Base-by-base conservation (phyloP, 306 rosid genomes). In the Gillenia trifoliata region DNA sequence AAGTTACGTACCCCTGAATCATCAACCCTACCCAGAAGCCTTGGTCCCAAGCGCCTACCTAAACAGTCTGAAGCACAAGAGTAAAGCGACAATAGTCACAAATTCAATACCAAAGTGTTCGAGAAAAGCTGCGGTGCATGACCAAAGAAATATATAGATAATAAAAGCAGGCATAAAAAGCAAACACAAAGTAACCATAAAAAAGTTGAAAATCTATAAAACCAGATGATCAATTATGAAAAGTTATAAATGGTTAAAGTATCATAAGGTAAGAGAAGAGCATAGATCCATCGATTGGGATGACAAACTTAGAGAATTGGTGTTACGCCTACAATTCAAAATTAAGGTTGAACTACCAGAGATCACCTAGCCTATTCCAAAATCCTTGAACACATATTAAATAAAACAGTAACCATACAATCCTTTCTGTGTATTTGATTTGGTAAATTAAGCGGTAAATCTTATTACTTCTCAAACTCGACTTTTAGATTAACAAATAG, bases 11-110 rank as follows among this genome's bases (percentile, higher is more conserved):
- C 99, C 96, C 92, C 97, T 54, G 99, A 92, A 86, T 92, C 92
- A 79, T 92, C 99, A 87, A 72, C 92, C 86, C 99, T 88, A 68
- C 97, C 87, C 60, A 95, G 97, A 88, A 95, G 86, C 88, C 91
- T 87, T 74, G 99, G 99, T 84, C 99, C 98, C 83, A 92, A 88
- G 75, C 98, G 96, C 83, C 99, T 90, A 64, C 99, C 99, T 85
- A 95, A 88, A 83, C 99, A 95, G 86, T 88, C 99, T 95, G 91
- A 72, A 84, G 79, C 70, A 82, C 70, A 73, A 68, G 79, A 86
- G 68, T 11, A 70, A 57, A 77, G 45, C 72, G 78, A 47, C 73
- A 60, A 77, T 49, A 76, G 77, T 81, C 65, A 83, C 52, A 9
- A 33, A 56, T 79, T 73, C 66, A 73, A 66, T 59, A 66, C 33